phyloP scores from a whole-genome alignment of 352 stramenopile genomes.

The Globisporangium middletonii region DNA sequence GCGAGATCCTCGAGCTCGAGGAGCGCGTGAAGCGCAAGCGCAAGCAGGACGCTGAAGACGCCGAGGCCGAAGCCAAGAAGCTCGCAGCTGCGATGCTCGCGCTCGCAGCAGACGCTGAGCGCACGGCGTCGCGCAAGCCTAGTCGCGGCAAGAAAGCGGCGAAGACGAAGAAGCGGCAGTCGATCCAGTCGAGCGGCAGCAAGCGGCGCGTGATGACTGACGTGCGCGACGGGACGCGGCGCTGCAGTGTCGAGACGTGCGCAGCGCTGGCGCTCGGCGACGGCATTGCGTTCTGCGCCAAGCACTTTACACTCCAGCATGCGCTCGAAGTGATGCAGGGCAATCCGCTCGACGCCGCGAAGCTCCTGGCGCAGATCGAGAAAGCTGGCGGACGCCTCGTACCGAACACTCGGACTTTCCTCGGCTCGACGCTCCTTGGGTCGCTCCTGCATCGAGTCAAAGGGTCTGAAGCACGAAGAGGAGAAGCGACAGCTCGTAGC shows the following conservation, averaged over 20 bases:
- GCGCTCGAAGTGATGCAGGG: conserved; percentile 49
- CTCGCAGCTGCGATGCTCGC: conserved; percentile 36
- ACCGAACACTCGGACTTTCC: neutral
- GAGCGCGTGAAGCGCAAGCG: conserved; percentile 49
- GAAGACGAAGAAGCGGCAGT: conserved; percentile 25
- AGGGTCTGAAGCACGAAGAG: too few species aligned
- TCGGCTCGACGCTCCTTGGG: conserved; percentile 10
- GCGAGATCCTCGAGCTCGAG: conserved; percentile 50
- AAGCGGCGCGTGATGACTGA: neutral
- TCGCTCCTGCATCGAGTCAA: conserved; percentile 4
- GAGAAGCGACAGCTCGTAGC: too few species aligned
- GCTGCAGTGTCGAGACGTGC: conserved; percentile 33
- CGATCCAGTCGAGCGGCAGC: conserved; percentile 3
- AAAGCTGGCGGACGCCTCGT: conserved; percentile 10
- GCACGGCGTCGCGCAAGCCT: neutral
- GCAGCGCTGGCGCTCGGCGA: conserved; percentile 18
- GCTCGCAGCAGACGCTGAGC: conserved; percentile 5
- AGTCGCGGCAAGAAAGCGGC: conserved; percentile 8
- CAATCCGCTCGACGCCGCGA: conserved; percentile 54
- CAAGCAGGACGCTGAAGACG: conserved; percentile 38
- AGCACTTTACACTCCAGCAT: conserved; percentile 62
- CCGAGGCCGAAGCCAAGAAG: conserved; percentile 44
- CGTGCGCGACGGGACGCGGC: conserved; percentile 11
- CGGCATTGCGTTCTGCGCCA: conserved; percentile 31
- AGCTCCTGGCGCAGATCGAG: conserved; percentile 45